Conservation (phyloP, 176 grass and related monocot genomes). For the Alloteropsis semialata region DNA sequence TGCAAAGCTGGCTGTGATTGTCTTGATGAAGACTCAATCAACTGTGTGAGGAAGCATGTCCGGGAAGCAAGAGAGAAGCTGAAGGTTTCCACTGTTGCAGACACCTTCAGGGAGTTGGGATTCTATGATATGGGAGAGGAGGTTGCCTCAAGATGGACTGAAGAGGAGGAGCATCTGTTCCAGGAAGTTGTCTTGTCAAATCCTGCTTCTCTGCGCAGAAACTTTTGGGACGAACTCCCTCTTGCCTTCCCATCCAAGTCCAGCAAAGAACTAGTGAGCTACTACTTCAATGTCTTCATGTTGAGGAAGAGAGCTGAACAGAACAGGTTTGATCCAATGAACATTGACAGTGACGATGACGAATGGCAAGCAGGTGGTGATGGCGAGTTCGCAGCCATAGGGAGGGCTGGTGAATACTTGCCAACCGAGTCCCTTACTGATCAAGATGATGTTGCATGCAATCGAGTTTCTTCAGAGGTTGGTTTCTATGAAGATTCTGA, state of each 20-base stretch:
- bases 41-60: slow-evolving; percentile 79
- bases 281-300: slow-evolving; percentile 95
- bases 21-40: slow-evolving; percentile 47
- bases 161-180: slow-evolving; percentile 74
- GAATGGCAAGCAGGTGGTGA: slow-evolving; percentile 72
- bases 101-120: slow-evolving; percentile 64
- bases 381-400: slow-evolving; percentile 27
- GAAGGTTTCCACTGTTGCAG: slow-evolving; percentile 39
- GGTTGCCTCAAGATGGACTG: slow-evolving; percentile 67
- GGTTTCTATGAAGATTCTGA: slow-evolving; percentile 42
- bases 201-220: slow-evolving; percentile 53
- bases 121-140: slow-evolving; percentile 82
- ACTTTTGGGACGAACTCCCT: slow-evolving; percentile 77
- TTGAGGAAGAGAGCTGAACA: slow-evolving; percentile 79
- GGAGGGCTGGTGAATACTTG: slow-evolving; percentile 61
- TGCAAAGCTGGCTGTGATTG: slow-evolving; percentile 58
- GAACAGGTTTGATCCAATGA: slow-evolving; percentile 70
- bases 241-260: slow-evolving; percentile 63
- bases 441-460: slow-evolving; percentile 47
- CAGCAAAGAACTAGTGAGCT: slow-evolving; percentile 67
- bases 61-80: slow-evolving; percentile 66
- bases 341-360: slow-evolving; percentile 85
- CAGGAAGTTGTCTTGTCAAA: slow-evolving; percentile 72
- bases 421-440: slow-evolving; percentile 60
- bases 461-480: slow-evolving; percentile 10